These are phyloP conservation scores for Eutrema salsugineum DNA, from an alignment of 441 rosid species.

Conservation along the genomic window DNA sequence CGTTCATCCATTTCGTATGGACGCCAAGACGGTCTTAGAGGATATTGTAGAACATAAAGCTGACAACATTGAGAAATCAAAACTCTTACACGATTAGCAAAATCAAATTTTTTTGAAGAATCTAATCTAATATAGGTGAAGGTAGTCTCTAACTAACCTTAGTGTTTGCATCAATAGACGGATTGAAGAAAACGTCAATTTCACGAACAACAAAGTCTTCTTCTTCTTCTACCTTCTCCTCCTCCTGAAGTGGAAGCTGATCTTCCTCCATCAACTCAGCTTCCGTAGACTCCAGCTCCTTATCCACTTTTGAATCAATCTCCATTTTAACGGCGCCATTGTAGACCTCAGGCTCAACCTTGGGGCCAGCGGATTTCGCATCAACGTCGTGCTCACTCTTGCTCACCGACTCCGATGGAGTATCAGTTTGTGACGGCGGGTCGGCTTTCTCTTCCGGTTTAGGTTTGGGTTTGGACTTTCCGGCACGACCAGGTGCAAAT, in stretches of 20 bases:
- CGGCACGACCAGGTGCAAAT: constrained; percentile 48
- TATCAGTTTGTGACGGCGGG: constrained; percentile 24
- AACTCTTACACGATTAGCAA: neutral
- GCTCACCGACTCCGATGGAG: constrained; percentile 9
- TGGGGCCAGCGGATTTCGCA: constrained; percentile 14
- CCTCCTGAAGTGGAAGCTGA: neutral
- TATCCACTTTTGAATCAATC: constrained; percentile 38
- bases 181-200: constrained; percentile 76
- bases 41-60: constrained; percentile 87
- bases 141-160: constrained; percentile 35
- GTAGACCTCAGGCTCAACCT: constrained; percentile 30
- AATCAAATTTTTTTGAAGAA: neutral
- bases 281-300: constrained; percentile 13
- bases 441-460: constrained; percentile 28
- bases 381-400: constrained; percentile 33
- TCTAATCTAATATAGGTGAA: neutral
- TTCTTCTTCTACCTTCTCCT: constrained; percentile 26
- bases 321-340: constrained; percentile 57
- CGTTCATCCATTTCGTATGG: constrained; percentile 84
- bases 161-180: constrained; percentile 47
- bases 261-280: constrained; percentile 44
- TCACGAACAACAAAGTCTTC: constrained; percentile 84
- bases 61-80: constrained; percentile 27
- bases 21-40: constrained; percentile 82
- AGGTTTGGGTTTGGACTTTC: constrained; percentile 30